Percentiles rank a stretch among this genome's conserved stretches.
Evolutionary conservation across 2,329 filamentous ascomycete genomes (phyloP).

Genomic region (Epichloe bromicola): DNA sequence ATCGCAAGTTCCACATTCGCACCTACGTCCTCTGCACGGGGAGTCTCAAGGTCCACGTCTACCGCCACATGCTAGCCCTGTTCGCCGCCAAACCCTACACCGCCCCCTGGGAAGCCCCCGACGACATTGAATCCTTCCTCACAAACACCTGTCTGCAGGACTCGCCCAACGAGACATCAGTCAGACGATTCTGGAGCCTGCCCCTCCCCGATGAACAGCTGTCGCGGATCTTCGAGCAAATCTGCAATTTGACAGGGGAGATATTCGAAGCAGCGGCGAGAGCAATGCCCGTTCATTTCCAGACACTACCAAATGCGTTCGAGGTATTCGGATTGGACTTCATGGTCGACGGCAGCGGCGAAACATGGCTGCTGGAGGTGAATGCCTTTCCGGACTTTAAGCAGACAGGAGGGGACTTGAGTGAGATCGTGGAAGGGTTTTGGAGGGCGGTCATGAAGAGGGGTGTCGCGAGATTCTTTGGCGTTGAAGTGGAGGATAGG

Average conservation of each 20-base stretch:
- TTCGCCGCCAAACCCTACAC: conserved; percentile 69
- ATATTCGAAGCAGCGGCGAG: conserved; percentile 77
- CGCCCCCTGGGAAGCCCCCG: conserved; percentile 42
- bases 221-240: conserved; percentile 54
- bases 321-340: conserved; percentile 91
- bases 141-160: conserved; percentile 93
- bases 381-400: conserved; percentile 95
- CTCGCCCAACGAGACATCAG: conserved; percentile 44
- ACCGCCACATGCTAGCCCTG: conserved; percentile 81
- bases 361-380: conserved; percentile 70
- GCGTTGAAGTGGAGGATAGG: conserved; percentile 12
- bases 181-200: conserved; percentile 64
- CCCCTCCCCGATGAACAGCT: conserved; percentile 38
- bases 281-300: conserved; percentile 82
- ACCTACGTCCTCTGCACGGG: conserved; percentile 80
- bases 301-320: conserved; percentile 76
- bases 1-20: conserved; percentile 86
- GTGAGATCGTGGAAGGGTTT: conserved; percentile 58
- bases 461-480: conserved; percentile 58
- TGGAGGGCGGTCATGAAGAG: conserved; percentile 61
- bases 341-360: conserved; percentile 54
- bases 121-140: conserved; percentile 58
- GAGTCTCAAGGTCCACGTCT: conserved; percentile 70
- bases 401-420: conserved; percentile 77
- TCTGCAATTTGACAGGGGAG: conserved; percentile 60